These are phyloP conservation scores for Chaetomiaceae sp. DNA, from an alignment of 2,329 filamentous ascomycete species.

Conservation along the genomic window DNA sequence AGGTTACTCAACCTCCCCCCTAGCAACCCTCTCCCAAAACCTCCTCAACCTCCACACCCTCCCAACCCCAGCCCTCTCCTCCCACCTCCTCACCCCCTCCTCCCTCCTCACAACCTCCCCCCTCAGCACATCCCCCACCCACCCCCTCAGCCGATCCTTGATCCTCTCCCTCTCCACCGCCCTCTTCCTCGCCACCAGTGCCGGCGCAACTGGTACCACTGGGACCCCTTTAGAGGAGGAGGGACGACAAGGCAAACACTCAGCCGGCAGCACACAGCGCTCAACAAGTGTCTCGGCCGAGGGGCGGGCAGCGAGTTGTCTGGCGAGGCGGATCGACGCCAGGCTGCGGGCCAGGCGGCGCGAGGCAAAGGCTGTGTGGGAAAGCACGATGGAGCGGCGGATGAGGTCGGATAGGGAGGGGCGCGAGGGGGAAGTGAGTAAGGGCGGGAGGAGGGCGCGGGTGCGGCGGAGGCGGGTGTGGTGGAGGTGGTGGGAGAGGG, in stretches of 20 bases:
- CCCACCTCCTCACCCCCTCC: constrained; percentile 43
- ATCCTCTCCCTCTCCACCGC: constrained; percentile 63
- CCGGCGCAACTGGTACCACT: constrained; percentile 49
- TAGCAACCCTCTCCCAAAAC: constrained; percentile 62
- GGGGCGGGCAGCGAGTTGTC: constrained; percentile 56
- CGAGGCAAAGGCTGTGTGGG: constrained; percentile 60
- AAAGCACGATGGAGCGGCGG: constrained; percentile 61
- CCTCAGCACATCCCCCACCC: constrained; percentile 58
- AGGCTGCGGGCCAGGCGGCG: constrained; percentile 60
- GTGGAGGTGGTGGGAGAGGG: constrained; percentile 62
- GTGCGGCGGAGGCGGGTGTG: constrained; percentile 55
- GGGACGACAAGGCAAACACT: constrained; percentile 55
- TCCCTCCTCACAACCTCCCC: constrained; percentile 48
- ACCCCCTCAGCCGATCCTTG: constrained; percentile 61
- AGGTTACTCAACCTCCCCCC: constrained; percentile 33
- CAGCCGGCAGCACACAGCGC: constrained; percentile 59
- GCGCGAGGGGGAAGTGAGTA: constrained; percentile 53
- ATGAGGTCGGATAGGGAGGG: constrained; percentile 60
- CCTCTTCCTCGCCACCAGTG: constrained; percentile 57
- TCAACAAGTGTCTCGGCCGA: constrained; percentile 57
- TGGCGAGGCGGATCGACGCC: constrained; percentile 60
- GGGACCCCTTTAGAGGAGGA: constrained; percentile 27
- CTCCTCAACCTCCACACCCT: constrained; percentile 57
- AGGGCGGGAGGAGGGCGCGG: constrained; percentile 49
- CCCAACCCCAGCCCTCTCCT: constrained; percentile 50